phyloP scores from a whole-genome alignment of 2,329 filamentous ascomycete genomes.

The Sarocladium kiliense region DNA sequence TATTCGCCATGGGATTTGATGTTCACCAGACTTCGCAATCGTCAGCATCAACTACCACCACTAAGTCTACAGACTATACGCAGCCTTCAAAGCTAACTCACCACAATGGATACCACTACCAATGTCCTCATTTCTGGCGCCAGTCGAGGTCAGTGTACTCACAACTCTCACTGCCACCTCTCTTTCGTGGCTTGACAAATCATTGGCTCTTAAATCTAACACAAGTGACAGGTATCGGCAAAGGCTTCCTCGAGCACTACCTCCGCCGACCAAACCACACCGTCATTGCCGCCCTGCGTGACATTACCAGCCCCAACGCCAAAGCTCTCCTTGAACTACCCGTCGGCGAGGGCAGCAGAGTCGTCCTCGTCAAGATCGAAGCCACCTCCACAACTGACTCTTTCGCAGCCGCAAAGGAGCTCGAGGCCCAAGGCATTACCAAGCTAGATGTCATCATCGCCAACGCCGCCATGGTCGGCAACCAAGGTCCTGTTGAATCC shows the following conservation, averaged over 20 bases:
- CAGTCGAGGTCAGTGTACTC: background rate
- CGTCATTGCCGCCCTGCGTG: slow-evolving; percentile 32
- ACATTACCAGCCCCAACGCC: slow-evolving; percentile 22
- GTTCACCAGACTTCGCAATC: too few species aligned
- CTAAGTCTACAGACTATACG: background rate
- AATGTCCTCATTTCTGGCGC: slow-evolving; percentile 7
- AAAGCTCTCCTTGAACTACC: slow-evolving; percentile 28
- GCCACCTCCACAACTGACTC: slow-evolving; percentile 26
- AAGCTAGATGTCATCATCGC: slow-evolving; percentile 46
- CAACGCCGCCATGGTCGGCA: slow-evolving; percentile 31
- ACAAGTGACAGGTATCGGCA: slow-evolving; percentile 23
- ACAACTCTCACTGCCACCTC: too few species aligned
- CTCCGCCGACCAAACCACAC: slow-evolving; percentile 52
- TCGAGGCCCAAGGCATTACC: slow-evolving; percentile 29
- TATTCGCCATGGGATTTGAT: too few species aligned
- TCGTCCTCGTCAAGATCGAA: slow-evolving; percentile 40
- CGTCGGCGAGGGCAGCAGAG: slow-evolving; percentile 24
- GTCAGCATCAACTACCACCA: background rate
- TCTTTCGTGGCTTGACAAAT: too few species aligned
- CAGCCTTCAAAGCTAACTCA: background rate
- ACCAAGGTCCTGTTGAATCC: slow-evolving; percentile 1
- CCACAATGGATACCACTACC: background rate
- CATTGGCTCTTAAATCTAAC: too few species aligned
- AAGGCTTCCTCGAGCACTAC: slow-evolving; percentile 27
- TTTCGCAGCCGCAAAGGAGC: slow-evolving; percentile 23